phyloP scores from a whole-genome alignment of 495 filamentous ascomycete genomes.

The Staphylotrichum longicolle region DNA sequence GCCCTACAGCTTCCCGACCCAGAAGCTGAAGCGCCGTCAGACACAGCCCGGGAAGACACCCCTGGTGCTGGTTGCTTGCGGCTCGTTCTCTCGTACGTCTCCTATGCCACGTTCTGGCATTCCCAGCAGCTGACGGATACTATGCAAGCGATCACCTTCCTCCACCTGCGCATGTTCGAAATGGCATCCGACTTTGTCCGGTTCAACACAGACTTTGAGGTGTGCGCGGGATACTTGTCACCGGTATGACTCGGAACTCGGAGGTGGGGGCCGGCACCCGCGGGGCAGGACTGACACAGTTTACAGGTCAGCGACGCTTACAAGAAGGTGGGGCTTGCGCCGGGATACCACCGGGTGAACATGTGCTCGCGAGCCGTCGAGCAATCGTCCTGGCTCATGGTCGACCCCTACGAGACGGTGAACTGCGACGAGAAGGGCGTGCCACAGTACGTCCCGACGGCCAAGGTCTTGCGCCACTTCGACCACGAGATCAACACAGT shows the following conservation, averaged over 20 bases:
- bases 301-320: conserved; percentile 63
- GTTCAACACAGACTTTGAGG: conserved; percentile 77
- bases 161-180: conserved; percentile 93
- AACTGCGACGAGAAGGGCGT: conserved; percentile 57
- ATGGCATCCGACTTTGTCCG: conserved; percentile 80
- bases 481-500: conserved; percentile 81
- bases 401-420: conserved; percentile 66
- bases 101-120: not conserved
- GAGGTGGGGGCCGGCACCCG: not conserved
- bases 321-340: conserved; percentile 84
- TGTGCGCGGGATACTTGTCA: conserved; percentile 79
- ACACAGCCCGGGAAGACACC: conserved; percentile 68
- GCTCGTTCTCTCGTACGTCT: conserved; percentile 65
- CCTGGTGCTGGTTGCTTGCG: conserved; percentile 82
- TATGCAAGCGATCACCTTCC: conserved; percentile 65
- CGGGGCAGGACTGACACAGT: not conserved
- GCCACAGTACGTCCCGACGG: conserved; percentile 82
- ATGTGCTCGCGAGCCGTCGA: conserved; percentile 83
- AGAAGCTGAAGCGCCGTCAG: conserved; percentile 68
- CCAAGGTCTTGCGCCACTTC: conserved; percentile 84
- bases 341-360: conserved; percentile 37
- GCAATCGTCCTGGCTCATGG: conserved; percentile 77
- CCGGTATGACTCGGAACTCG: conserved; percentile 20
- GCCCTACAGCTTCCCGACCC: conserved; percentile 70
- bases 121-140: conserved; percentile 18